phyloP scores from a whole-genome alignment of 2,329 filamentous ascomycete species.

The Monosporascus sp. region DNA sequence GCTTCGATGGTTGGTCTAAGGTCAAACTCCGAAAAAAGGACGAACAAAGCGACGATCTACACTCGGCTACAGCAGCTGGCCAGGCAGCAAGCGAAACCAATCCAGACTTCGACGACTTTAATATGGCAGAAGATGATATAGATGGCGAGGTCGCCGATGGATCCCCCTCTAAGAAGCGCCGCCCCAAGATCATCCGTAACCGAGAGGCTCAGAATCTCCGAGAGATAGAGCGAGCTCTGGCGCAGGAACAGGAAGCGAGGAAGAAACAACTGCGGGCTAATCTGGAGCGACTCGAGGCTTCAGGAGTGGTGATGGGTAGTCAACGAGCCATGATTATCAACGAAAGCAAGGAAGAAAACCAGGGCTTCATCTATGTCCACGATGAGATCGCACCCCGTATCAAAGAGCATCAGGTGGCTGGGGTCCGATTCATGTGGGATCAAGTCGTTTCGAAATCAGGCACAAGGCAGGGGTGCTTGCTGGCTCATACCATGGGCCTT shows the following conservation, averaged over 20 bases:
- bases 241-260: constrained; percentile 50
- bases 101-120: constrained; percentile 2
- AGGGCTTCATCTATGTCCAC: constrained; percentile 61
- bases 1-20: constrained; percentile 12
- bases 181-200: constrained; percentile 36
- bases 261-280: constrained; percentile 37
- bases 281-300: constrained; percentile 36
- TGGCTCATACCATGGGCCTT: constrained; percentile 87
- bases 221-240: constrained; percentile 47
- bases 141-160: constrained; percentile 21
- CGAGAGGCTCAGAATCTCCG: constrained; percentile 48
- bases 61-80: background rate
- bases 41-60: background rate
- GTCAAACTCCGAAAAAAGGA: background rate
- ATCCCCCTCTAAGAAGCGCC: constrained; percentile 36
- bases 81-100: background rate
- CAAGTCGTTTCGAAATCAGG: constrained; percentile 61
- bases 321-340: constrained; percentile 59
- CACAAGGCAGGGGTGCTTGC: constrained; percentile 66
- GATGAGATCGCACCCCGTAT: constrained; percentile 58
- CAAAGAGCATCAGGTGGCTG: constrained; percentile 75
- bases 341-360: constrained; percentile 53
- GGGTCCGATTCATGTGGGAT: constrained; percentile 85
- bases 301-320: constrained; percentile 33
- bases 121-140: constrained; percentile 1